Percentiles rank a stretch among this genome's conserved stretches.
Evolutionary conservation across 2,329 filamentous ascomycete genomes (phyloP).

Genomic region (Orbilia javanica): DNA sequence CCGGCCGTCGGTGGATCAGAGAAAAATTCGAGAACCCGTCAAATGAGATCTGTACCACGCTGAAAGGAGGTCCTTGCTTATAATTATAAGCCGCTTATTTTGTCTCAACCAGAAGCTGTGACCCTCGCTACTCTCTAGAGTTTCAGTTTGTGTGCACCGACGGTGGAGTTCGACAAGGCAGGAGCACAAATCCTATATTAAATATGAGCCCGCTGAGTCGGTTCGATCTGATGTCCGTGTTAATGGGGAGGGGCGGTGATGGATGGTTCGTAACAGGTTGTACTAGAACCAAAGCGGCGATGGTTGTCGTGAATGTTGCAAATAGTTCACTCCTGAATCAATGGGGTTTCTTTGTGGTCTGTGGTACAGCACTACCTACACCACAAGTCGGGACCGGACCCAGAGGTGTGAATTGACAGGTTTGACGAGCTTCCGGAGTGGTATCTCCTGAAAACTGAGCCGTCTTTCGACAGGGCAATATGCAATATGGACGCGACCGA

Average conservation of each 20-base stretch:
- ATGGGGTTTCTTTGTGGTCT: conserved; percentile 18
- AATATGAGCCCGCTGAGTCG: conserved; percentile 34
- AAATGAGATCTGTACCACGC: conserved; percentile 52
- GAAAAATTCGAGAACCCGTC: conserved; percentile 51
- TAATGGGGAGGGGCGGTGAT: conserved; percentile 41
- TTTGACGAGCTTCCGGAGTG: conserved; percentile 33
- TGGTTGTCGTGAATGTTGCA: conserved; percentile 37
- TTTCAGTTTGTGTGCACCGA: conserved; percentile 52
- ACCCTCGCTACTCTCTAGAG: conserved; percentile 37
- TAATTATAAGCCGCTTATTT: conserved; percentile 55
- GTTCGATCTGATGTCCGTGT: conserved; percentile 45
- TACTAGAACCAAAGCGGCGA: conserved; percentile 57
- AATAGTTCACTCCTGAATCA: conserved; percentile 34
- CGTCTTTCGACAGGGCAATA: conserved; percentile 38
- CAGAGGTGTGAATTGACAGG: conserved; percentile 42
- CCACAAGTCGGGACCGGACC: conserved; percentile 39
- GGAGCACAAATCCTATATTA: conserved; percentile 36
- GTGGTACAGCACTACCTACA: conserved; percentile 48
- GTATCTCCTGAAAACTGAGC: conserved; percentile 20
- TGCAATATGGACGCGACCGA: conserved; percentile 41
- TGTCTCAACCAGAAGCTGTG: conserved; percentile 40
- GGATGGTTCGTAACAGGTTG: conserved; percentile 38
- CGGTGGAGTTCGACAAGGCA: conserved; percentile 29
- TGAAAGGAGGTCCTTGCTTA: conserved; percentile 55
- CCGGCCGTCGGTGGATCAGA: conserved; percentile 30